phyloP scores from a whole-genome alignment of 2,329 filamentous ascomycete genomes.

The Mariannaea sp. region DNA sequence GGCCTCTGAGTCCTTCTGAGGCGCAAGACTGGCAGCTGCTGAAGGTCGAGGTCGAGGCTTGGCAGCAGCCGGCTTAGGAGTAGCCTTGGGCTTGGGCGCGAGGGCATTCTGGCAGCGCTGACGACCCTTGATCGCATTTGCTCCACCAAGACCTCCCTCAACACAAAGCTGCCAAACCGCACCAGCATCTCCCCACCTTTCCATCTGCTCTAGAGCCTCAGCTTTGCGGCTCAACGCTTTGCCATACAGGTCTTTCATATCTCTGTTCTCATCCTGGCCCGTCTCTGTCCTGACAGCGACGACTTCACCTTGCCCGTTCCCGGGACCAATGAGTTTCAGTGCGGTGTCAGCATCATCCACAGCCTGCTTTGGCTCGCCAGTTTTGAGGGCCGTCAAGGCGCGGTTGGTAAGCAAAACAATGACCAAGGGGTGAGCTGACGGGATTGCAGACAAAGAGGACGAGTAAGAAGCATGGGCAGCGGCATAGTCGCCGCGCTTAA shows the following conservation, averaged over 20 bases:
- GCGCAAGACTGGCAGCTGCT: slow-evolving; percentile 45
- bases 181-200: slow-evolving; percentile 87
- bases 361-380: slow-evolving; percentile 86
- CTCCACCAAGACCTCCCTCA: slow-evolving; percentile 82
- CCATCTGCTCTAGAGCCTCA: slow-evolving; percentile 92
- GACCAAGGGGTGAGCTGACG: slow-evolving; percentile 76
- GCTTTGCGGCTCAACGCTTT: slow-evolving; percentile 95
- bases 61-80: slow-evolving; percentile 51
- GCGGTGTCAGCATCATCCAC: slow-evolving; percentile 84
- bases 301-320: slow-evolving; percentile 77
- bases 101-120: slow-evolving; percentile 88
- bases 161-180: slow-evolving; percentile 82
- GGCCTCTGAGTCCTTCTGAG: slow-evolving; percentile 68
- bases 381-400: slow-evolving; percentile 87
- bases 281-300: slow-evolving; percentile 69
- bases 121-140: slow-evolving; percentile 81
- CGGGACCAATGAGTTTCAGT: slow-evolving; percentile 76
- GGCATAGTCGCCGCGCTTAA: slow-evolving; percentile 92
- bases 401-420: slow-evolving; percentile 93
- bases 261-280: slow-evolving; percentile 67
- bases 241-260: slow-evolving; percentile 91
- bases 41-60: slow-evolving; percentile 53
- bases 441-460: slow-evolving; percentile 74
- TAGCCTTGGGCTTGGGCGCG: slow-evolving; percentile 65
- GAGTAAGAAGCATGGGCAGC: slow-evolving; percentile 84